These are phyloP conservation scores for Tylopilus sp. DNA, from an alignment of 768 basidiomycete species.

Conservation along the genomic window DNA sequence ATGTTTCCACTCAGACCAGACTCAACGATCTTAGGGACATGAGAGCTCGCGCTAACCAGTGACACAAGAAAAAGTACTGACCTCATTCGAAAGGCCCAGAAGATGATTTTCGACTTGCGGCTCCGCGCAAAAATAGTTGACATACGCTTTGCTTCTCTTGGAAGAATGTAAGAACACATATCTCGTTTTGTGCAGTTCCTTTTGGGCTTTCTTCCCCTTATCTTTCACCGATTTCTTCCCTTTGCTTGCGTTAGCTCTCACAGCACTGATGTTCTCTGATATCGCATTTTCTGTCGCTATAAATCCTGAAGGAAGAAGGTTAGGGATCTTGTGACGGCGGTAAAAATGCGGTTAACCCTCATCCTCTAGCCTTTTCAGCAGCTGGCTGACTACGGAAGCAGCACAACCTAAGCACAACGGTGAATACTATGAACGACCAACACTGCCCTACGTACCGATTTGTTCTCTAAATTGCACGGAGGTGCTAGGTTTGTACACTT, in stretches of 20 bases:
- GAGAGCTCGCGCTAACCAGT: background rate
- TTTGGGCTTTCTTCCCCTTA: constrained; percentile 42
- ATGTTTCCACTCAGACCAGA: constrained; percentile 7
- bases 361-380: constrained; percentile 65
- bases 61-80: constrained; percentile 27
- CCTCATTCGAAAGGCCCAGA: constrained; percentile 58
- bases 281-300: constrained; percentile 49
- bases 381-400: constrained; percentile 51
- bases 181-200: constrained; percentile 51
- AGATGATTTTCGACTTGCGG: constrained; percentile 55
- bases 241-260: constrained; percentile 36
- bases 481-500: constrained; percentile 43
- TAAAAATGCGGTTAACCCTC: constrained; percentile 48
- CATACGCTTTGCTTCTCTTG: constrained; percentile 45
- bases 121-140: constrained; percentile 67
- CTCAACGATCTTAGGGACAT: constrained; percentile 8
- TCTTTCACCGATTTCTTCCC: constrained; percentile 40
- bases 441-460: constrained; percentile 45
- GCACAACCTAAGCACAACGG: constrained; percentile 43
- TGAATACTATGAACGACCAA: constrained; percentile 4
- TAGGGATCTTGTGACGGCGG: background rate
- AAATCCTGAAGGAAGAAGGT: constrained; percentile 46
- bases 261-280: constrained; percentile 47
- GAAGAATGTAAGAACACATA: constrained; percentile 56
- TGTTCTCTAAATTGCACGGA: constrained; percentile 54